Evolutionary conservation across 495 filamentous ascomycete genomes (phyloP).

Genomic region (Lentithecium fluviatile): DNA sequence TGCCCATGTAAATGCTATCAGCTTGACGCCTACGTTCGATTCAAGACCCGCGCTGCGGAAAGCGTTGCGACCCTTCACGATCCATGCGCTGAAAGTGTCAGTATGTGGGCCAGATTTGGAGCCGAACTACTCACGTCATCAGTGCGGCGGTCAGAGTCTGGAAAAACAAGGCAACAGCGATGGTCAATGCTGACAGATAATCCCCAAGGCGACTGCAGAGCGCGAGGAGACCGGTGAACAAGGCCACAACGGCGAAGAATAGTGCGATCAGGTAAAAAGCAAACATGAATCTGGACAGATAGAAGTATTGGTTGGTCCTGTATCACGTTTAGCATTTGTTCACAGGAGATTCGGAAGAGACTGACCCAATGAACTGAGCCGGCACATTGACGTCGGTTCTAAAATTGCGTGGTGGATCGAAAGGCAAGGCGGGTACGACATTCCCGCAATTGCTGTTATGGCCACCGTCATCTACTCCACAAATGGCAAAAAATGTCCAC

Average conservation of each 20-base stretch:
- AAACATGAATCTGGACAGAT: constrained; percentile 67
- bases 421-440: constrained; percentile 58
- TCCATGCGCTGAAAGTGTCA: constrained; percentile 58
- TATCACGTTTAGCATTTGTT: constrained; percentile 1
- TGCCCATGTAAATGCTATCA: constrained; percentile 86
- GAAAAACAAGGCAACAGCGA: constrained; percentile 59
- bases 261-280: constrained; percentile 69
- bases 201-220: constrained; percentile 61
- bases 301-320: constrained; percentile 61
- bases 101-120: background rate
- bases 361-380: constrained; percentile 53
- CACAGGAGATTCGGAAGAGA: too few relatives aligned
- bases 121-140: constrained; percentile 63
- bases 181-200: constrained; percentile 57
- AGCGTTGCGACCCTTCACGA: constrained; percentile 70
- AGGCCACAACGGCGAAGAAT: constrained; percentile 60
- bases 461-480: constrained; percentile 51
- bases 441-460: constrained; percentile 55
- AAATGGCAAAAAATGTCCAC: constrained; percentile 89
- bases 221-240: constrained; percentile 62
- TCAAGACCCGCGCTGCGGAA: constrained; percentile 59
- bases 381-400: constrained; percentile 58
- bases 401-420: constrained; percentile 67
- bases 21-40: constrained; percentile 66
- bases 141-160: constrained; percentile 61